Conservation (phyloP, 2,329 filamentous ascomycete species). For the Diaporthe vexans region DNA sequence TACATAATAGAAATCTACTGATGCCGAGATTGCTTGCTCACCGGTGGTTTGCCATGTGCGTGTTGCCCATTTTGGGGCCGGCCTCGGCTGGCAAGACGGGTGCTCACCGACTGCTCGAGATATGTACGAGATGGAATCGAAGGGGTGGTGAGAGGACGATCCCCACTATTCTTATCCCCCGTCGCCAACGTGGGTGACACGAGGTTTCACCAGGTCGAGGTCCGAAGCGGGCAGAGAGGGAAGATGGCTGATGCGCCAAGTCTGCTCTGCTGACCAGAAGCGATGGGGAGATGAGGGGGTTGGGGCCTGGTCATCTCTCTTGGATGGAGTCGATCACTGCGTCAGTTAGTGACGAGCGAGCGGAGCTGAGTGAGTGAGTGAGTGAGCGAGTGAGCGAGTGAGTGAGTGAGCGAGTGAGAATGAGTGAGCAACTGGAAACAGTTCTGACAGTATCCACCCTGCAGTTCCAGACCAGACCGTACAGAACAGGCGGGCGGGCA, state of each 20-base stretch:
- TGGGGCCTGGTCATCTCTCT: not conserved
- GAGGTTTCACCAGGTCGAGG: slow-evolving; percentile 32
- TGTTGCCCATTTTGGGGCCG: not conserved
- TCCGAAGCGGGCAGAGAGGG: slow-evolving; percentile 19
- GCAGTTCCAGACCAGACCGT: not conserved
- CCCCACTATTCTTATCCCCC: slow-evolving; percentile 28
- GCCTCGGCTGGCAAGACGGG: slow-evolving; percentile 18
- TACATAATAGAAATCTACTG: slow-evolving; percentile 25
- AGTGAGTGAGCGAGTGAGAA: not conserved
- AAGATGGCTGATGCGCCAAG: slow-evolving; percentile 30
- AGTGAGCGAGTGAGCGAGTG: no score
- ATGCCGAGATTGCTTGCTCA: slow-evolving; percentile 7
- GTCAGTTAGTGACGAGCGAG: not conserved
- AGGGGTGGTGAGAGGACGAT: slow-evolving; percentile 29
- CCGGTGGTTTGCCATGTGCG: slow-evolving; percentile 9
- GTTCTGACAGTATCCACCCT: slow-evolving; percentile 5
- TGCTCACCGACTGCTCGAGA: slow-evolving; percentile 25
- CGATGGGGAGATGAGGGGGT: no score
- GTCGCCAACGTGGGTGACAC: slow-evolving; percentile 35
- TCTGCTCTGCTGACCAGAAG: slow-evolving; percentile 29
- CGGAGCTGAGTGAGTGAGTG: not conserved
- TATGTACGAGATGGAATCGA: slow-evolving; percentile 28
- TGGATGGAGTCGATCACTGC: slow-evolving; percentile 11
- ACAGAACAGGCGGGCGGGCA: not conserved
- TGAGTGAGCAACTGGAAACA: not conserved